Evolutionary conservation across 1,284 basidiomycete species (phyloP).

Genomic region (Athelia sp.): DNA sequence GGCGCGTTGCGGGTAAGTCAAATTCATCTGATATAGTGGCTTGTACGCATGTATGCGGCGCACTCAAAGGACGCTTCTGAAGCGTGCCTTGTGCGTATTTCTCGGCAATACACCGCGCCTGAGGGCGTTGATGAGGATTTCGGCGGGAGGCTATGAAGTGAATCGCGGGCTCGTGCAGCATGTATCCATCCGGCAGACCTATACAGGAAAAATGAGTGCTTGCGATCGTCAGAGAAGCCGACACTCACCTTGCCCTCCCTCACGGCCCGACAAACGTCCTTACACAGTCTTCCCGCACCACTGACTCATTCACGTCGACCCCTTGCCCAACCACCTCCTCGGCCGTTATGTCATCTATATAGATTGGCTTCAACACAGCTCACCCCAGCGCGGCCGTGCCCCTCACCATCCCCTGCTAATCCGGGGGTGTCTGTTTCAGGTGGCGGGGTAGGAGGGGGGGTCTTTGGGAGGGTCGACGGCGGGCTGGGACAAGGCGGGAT

Average conservation of each 20-base stretch:
- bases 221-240: constrained; percentile 4
- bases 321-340: constrained; percentile 57
- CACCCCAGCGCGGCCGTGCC: constrained; percentile 68
- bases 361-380: constrained; percentile 55
- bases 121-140: constrained; percentile 71
- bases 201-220: constrained; percentile 1
- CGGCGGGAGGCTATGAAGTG: constrained; percentile 48
- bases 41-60: no score
- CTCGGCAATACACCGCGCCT: constrained; percentile 71
- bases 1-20: constrained; percentile 35
- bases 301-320: constrained; percentile 31
- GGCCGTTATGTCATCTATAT: constrained; percentile 61
- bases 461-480: constrained; percentile 67
- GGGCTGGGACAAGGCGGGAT: constrained; percentile 65
- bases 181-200: constrained; percentile 42
- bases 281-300: constrained; percentile 52
- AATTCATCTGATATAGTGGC: neutral
- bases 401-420: constrained; percentile 68
- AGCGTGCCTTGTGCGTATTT: constrained; percentile 54
- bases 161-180: constrained; percentile 43
- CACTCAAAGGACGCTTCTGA: no score
- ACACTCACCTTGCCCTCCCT: constrained; percentile 26
- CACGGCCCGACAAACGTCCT: constrained; percentile 52
- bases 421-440: constrained; percentile 27
- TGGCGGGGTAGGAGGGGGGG: no score